A percentile compares a stretch with the other conserved stretches of the same genome.
Evolutionary conservation across 805 yeast genomes (phyloP).

Genomic region (Blastobotrys parvus): DNA sequence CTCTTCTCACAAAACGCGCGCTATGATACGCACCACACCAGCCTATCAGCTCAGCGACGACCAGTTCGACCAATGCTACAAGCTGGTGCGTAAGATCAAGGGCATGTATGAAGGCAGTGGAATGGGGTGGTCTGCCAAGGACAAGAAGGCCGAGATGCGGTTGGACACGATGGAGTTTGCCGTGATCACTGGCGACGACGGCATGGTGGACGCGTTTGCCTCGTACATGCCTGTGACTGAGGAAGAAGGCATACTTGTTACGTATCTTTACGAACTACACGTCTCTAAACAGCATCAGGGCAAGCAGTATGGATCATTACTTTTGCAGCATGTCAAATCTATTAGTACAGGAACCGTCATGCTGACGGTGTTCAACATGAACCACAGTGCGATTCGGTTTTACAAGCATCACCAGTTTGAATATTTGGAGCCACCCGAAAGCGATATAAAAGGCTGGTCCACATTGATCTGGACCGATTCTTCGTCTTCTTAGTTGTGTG

Average conservation of each 20-base stretch:
- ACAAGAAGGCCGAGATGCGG: slow-evolving; percentile 21
- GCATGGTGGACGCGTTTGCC: neutral
- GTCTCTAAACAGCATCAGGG: neutral
- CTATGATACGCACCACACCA: too few relatives aligned
- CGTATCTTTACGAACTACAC: neutral
- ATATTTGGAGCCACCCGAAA: neutral
- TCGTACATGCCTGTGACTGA: neutral
- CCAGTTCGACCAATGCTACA: slow-evolving; percentile 15
- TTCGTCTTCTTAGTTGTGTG: too few relatives aligned
- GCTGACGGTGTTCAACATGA: neutral
- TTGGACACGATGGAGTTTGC: slow-evolving; percentile 13
- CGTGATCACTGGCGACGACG: neutral
- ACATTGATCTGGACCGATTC: slow-evolving; percentile 17
- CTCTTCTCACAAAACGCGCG: too few relatives aligned
- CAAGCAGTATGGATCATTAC: neutral
- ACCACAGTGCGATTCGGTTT: neutral
- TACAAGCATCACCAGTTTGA: neutral
- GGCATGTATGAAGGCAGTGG: slow-evolving; percentile 19
- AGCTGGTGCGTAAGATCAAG: slow-evolving; percentile 17
- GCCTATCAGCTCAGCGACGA: neutral
- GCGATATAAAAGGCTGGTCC: slow-evolving; percentile 13
- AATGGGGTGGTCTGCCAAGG: slow-evolving; percentile 19
- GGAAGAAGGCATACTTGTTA: neutral
- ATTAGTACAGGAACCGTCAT: neutral
- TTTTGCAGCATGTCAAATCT: neutral